A percentile compares a stretch with the other conserved stretches of the same genome.
phyloP scores from a whole-genome alignment of 441 rosid species.

The Sinapis alba region DNA sequence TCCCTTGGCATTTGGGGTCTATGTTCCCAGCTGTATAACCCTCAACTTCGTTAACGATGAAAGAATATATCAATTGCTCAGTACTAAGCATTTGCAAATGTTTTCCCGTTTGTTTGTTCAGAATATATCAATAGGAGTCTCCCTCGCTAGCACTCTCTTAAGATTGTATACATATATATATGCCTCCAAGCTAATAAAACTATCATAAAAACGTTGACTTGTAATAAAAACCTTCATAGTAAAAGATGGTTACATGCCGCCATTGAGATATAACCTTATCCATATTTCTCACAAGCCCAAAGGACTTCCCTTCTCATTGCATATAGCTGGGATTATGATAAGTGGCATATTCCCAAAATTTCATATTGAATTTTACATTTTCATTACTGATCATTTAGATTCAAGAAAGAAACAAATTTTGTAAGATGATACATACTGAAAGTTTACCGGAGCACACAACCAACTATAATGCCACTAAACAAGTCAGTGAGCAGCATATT shows the following conservation, averaged over 20 bases:
- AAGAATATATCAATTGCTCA: conserved; percentile 20
- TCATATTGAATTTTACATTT: conserved; percentile 43
- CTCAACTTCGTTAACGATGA: conserved; percentile 21
- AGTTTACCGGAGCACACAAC: conserved; percentile 76
- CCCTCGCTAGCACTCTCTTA: conserved; percentile 52
- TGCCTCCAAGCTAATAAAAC: conserved; percentile 63
- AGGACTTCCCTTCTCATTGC: conserved; percentile 80
- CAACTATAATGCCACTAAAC: conserved; percentile 66
- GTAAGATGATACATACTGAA: background rate
- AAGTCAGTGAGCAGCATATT: conserved; percentile 50
- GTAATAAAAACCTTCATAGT: background rate
- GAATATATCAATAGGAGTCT: conserved; percentile 50
- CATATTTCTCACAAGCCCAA: conserved; percentile 58
- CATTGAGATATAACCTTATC: conserved; percentile 83
- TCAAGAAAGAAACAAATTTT: background rate
- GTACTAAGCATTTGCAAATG: background rate
- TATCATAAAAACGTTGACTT: background rate
- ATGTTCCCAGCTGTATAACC: conserved; percentile 28
- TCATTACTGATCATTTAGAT: background rate
- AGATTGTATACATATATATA: conserved; percentile 71
- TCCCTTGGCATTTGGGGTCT: conserved; percentile 16
- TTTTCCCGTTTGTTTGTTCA: conserved; percentile 12
- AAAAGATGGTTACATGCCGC: conserved; percentile 53
- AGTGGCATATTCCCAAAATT: conserved; percentile 80
- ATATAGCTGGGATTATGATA: conserved; percentile 76